Base-by-base conservation (phyloP, 2,329 filamentous ascomycete species). In the Alternaria alternata region DNA sequence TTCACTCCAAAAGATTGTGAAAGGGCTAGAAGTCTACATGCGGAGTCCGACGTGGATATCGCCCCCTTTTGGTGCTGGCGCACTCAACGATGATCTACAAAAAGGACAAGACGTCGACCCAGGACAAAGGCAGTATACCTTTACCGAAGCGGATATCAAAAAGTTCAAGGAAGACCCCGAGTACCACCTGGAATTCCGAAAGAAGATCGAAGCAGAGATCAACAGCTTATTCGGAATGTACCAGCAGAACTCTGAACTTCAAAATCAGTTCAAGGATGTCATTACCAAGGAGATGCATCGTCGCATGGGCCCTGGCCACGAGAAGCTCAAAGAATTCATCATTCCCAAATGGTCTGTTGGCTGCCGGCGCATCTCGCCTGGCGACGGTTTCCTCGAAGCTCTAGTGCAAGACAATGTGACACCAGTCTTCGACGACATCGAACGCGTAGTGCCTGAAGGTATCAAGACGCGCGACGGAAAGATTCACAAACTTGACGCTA, bases 141-240 rank as follows among this genome's bases (percentile, higher is more conserved):
- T 80, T 68, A 81, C 79, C 59, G 74, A 84, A 3, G 85, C 88
- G 12, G 83, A 88, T 51, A 82, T 83, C 14, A 81, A 86, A n/a
- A 81, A 82, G 0, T 90, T 90, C 73, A 67, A 66, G 3, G 80
- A 85, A 44, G 81, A 92, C 64, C 87, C 89, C 0, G 80, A 86
- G 4, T 81, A 82, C 49, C 75, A 82, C 30, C 77, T 90, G 18
- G 78, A 81, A 59, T 83, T 83, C 64, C 79, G 81, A 55, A 83
- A 82, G 67, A 76, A 79, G 58, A 79, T 84, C 56, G 82, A 84
- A 59, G 79, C 79, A 38, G 82, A 83, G 59, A 79, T 87, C 34
- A 86, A 85, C 64, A 79, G 80, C 34, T 74, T 83, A 3, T 87
- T 86, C 73, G 81, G 82, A 48, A 82, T 86, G 73, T 85, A 85